phyloP scores from a whole-genome alignment of 164 flowering plant genomes.

The grape (Vitis vinifera) region DNA sequence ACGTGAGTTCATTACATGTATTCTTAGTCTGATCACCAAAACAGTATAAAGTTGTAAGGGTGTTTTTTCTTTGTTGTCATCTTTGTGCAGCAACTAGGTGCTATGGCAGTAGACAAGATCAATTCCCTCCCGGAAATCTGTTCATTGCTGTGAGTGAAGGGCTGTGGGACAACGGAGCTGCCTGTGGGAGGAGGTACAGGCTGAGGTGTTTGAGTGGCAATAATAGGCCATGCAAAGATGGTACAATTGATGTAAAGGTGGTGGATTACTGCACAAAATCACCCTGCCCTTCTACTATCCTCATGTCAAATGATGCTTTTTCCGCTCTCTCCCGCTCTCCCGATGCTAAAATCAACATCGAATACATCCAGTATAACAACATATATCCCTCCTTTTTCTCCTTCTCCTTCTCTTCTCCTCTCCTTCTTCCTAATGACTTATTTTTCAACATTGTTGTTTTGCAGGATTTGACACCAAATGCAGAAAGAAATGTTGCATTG shows the following conservation, averaged over 20 bases:
- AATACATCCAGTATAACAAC: slow-evolving; percentile 23
- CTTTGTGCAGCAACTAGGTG: slow-evolving; percentile 22
- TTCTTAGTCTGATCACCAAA: too few relatives aligned
- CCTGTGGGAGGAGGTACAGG: slow-evolving; percentile 22
- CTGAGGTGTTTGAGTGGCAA: slow-evolving; percentile 25
- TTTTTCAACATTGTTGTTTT: too few relatives aligned
- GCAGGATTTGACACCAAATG: too few relatives aligned
- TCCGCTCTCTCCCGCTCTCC: slow-evolving; percentile 10
- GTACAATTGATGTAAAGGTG: slow-evolving; percentile 18
- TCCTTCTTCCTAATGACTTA: too few relatives aligned
- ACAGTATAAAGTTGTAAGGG: too few relatives aligned
- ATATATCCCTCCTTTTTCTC: background rate
- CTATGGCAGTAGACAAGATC: slow-evolving; percentile 17
- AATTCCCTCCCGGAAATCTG: slow-evolving; percentile 23
- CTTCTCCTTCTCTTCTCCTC: too few relatives aligned
- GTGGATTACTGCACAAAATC: slow-evolving; percentile 13
- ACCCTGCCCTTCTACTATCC: slow-evolving; percentile 14
- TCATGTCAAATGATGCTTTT: slow-evolving; percentile 19
- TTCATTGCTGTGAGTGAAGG: slow-evolving; percentile 26
- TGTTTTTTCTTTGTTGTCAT: too few relatives aligned
- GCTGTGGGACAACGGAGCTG: slow-evolving; percentile 33
- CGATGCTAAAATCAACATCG: slow-evolving; percentile 18
- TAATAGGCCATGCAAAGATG: slow-evolving; percentile 16
- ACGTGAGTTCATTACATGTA: too few relatives aligned
- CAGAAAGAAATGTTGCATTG: too few relatives aligned